A percentile compares a stretch with the other conserved stretches of the same genome.
Conservation (phyloP, 163 green algal species). For the Trebouxiophyceae sp. region DNA sequence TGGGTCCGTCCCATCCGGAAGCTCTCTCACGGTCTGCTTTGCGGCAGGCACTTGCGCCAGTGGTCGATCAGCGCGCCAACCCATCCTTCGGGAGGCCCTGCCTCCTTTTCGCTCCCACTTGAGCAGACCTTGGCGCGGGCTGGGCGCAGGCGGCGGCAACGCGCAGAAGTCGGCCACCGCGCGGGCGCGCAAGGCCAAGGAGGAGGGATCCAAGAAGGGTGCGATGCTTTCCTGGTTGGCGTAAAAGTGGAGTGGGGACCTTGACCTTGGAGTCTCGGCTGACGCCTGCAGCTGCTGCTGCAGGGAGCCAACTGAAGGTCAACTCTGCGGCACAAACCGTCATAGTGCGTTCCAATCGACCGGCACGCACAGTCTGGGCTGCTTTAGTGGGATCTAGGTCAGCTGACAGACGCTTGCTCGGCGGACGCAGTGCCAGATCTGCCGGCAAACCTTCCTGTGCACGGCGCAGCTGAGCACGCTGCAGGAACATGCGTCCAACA, state of each 20-base stretch:
- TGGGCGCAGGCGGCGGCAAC: constrained; percentile 32
- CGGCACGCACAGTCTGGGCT: not conserved
- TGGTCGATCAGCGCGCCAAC: too few relatives aligned
- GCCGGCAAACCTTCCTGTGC: constrained; percentile 56
- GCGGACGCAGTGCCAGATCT: constrained; percentile 50
- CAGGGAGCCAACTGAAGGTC: constrained; percentile 23
- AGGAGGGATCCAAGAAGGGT: constrained; percentile 17
- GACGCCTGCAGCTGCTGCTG: not conserved
- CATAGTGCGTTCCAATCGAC: constrained; percentile 8
- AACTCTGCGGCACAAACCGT: constrained; percentile 29
- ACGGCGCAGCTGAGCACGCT: constrained; percentile 42
- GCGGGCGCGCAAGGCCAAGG: constrained; percentile 3
- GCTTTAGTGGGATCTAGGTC: not conserved
- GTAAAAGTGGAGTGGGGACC: too few relatives aligned
- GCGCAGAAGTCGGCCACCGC: constrained; percentile 33
- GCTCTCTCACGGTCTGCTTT: too few relatives aligned
- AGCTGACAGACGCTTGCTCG: not conserved
- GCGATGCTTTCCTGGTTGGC: too few relatives aligned
- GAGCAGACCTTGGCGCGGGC: too few relatives aligned
- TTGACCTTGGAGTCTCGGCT: too few relatives aligned
- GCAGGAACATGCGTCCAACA: constrained; percentile 54
- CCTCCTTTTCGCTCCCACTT: too few relatives aligned
- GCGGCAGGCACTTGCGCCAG: too few relatives aligned
- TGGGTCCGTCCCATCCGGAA: too few relatives aligned
- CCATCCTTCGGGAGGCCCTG: too few relatives aligned